A percentile compares a stretch with the other conserved stretches of the same genome.
Evolutionary conservation across 352 stramenopile genomes (phyloP).

Genomic region (Phytophthora europaea): DNA sequence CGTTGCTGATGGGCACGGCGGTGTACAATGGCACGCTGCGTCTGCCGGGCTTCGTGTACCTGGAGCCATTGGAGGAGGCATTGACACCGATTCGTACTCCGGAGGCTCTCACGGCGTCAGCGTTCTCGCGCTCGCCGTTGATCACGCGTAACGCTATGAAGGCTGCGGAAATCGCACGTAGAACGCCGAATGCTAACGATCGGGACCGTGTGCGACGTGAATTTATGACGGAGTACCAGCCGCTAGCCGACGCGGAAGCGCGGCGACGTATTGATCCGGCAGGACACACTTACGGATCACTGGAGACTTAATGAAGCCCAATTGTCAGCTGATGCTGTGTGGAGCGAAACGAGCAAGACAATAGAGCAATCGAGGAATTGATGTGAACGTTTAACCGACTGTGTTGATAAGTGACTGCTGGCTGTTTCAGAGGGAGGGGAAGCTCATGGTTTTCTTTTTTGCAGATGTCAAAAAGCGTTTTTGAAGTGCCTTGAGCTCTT

Average conservation of each 20-base stretch:
- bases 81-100: constrained; percentile 79
- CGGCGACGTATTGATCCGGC: constrained; percentile 77
- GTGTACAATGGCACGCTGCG: constrained; percentile 96
- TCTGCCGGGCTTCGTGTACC: constrained; percentile 81
- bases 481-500: constrained; percentile 80
- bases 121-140: constrained; percentile 77
- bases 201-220: constrained; percentile 85
- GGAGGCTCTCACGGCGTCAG: constrained; percentile 47
- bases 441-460: constrained; percentile 82
- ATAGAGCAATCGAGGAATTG: constrained; percentile 34
- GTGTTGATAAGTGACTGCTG: constrained; percentile 12
- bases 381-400: constrained; percentile 20
- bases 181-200: constrained; percentile 83
- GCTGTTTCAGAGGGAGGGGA: constrained; percentile 51
- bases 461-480: constrained; percentile 72
- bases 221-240: constrained; percentile 91
- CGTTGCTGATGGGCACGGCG: constrained; percentile 95
- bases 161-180: constrained; percentile 79
- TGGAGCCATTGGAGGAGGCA: constrained; percentile 75
- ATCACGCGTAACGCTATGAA: constrained; percentile 90
- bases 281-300: constrained; percentile 83
- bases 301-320: constrained; percentile 60
- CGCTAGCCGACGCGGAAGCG: constrained; percentile 61
- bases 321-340: constrained; percentile 19
- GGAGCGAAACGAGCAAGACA: constrained; percentile 8